These are phyloP conservation scores for Cryptococcus sp. DNA, from an alignment of 1,284 basidiomycete species.

Conservation along the genomic window DNA sequence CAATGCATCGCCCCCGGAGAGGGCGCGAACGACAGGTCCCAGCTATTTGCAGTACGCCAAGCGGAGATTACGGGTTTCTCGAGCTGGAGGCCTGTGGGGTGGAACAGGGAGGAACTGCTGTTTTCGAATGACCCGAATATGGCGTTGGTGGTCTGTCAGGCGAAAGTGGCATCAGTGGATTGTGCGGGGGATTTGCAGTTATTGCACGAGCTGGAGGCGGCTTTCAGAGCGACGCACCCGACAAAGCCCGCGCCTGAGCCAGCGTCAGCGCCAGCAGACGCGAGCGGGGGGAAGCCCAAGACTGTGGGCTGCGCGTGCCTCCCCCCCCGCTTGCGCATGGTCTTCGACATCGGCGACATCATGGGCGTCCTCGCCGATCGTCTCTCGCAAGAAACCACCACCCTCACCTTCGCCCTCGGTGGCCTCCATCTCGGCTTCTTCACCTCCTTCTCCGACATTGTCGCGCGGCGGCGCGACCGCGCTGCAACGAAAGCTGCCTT, in stretches of 20 bases:
- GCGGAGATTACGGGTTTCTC: constrained; percentile 38
- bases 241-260: neutral
- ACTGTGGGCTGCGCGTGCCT: constrained; percentile 6
- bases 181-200: constrained; percentile 38
- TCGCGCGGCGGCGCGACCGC: constrained; percentile 26
- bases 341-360: constrained; percentile 36
- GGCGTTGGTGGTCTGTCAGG: constrained; percentile 29
- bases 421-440: constrained; percentile 32
- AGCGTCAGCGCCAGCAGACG: neutral
- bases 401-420: constrained; percentile 32
- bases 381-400: constrained; percentile 29
- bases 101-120: constrained; percentile 35
- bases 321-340: constrained; percentile 35
- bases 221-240: constrained; percentile 20
- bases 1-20: constrained; percentile 38
- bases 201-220: constrained; percentile 27
- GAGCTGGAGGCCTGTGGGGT: constrained; percentile 40
- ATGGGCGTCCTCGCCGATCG: constrained; percentile 33
- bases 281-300: neutral
- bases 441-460: constrained; percentile 28
- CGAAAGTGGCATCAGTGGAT: constrained; percentile 34
- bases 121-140: constrained; percentile 44
- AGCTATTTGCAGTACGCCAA: constrained; percentile 33
- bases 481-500: constrained; percentile 23
- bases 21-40: constrained; percentile 22